phyloP scores from a whole-genome alignment of 306 rosid genomes.

The Prunus mume region DNA sequence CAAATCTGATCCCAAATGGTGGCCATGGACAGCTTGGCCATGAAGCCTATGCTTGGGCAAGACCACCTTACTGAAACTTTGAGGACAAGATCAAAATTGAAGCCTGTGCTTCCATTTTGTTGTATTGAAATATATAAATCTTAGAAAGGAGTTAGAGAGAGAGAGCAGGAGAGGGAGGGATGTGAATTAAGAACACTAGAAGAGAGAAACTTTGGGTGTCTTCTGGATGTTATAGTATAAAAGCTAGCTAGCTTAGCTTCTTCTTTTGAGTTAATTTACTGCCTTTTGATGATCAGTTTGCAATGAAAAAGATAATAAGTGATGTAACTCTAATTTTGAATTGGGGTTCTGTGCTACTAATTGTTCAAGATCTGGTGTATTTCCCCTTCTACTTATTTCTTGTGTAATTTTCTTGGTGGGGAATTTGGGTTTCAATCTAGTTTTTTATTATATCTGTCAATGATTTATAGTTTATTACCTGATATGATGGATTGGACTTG shows the following conservation, averaged over 20 bases:
- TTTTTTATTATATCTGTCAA: conserved; percentile 18
- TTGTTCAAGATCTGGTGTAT: conserved; percentile 3
- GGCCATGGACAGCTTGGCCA: conserved; percentile 62
- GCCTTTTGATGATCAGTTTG: conserved; percentile 24
- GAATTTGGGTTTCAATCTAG: conserved; percentile 2
- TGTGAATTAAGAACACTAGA: neutral
- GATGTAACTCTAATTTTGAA: neutral
- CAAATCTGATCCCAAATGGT: conserved; percentile 60
- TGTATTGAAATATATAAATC: neutral
- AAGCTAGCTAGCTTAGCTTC: conserved; percentile 21
- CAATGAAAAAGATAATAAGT: conserved; percentile 40
- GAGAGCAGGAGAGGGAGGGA: neutral
- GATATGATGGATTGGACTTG: conserved; percentile 42
- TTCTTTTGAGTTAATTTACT: neutral
- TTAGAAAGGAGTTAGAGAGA: neutral
- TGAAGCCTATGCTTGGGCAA: conserved; percentile 72
- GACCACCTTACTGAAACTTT: conserved; percentile 50
- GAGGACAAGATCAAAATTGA: no score
- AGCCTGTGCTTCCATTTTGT: neutral
- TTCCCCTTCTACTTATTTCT: neutral
- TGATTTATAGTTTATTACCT: conserved; percentile 23
- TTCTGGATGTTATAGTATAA: neutral
- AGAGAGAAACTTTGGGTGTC: neutral
- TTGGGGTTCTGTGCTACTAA: neutral
- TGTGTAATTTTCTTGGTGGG: conserved; percentile 25